These are phyloP conservation scores for Alternaria incomplexa DNA, from an alignment of 2,329 filamentous ascomycete species.

Conservation along the genomic window DNA sequence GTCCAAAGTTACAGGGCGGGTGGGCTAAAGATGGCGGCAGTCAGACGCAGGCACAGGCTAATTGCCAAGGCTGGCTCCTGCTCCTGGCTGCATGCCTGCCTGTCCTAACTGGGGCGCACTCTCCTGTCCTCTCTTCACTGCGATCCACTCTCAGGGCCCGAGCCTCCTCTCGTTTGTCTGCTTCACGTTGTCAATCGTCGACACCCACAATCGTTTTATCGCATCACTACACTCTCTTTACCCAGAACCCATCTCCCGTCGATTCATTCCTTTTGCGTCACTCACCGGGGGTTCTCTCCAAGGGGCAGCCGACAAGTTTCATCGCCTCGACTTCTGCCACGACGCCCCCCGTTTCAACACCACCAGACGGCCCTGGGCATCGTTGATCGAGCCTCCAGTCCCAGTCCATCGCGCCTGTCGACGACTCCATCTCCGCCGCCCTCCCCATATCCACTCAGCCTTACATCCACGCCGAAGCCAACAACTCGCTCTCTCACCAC, in stretches of 20 bases:
- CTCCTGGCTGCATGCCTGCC: constrained; percentile 11
- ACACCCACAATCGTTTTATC: constrained; percentile 36
- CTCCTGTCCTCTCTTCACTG: constrained; percentile 17
- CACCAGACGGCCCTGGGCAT: constrained; percentile 9
- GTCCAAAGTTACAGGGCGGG: constrained; percentile 1
- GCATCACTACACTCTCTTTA: constrained; percentile 11
- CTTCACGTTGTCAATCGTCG: constrained; percentile 25
- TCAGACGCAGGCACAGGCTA: constrained; percentile 8
- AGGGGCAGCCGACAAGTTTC: constrained; percentile 30
- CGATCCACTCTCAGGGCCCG: constrained; percentile 17
- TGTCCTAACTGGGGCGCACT: constrained; percentile 13
- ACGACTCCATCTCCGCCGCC: not conserved
- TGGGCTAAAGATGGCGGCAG: not conserved
- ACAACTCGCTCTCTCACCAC: constrained; percentile 5
- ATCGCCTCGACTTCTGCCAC: constrained; percentile 24
- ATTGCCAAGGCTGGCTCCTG: constrained; percentile 14
- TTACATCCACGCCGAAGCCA: not conserved
- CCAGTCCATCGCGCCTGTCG: constrained; percentile 1
- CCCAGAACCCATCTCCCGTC: constrained; percentile 7
- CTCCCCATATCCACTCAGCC: constrained; percentile 7
- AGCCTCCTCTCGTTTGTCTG: constrained; percentile 29
- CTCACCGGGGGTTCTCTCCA: constrained; percentile 45
- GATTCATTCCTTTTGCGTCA: constrained; percentile 38
- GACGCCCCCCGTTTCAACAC: constrained; percentile 46
- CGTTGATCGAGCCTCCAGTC: constrained; percentile 16